Base-by-base conservation (phyloP, 129 eudicot species). In the Chrysanthemum makinoi region DNA sequence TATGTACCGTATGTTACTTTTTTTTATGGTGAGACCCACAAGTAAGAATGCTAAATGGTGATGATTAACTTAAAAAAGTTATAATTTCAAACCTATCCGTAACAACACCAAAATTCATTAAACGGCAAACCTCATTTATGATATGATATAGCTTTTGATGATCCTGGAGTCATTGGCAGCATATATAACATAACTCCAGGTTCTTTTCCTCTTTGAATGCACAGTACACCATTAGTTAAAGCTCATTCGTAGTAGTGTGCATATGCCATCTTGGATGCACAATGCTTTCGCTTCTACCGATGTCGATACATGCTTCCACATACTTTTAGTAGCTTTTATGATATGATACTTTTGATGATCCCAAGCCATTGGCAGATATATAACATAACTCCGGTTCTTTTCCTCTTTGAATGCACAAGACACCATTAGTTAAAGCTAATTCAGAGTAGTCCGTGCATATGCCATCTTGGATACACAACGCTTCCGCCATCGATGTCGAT, bases 241-340 rank as follows among this genome's bases (percentile, higher is more conserved):
- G 98, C 98, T 57, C 95, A 68, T 78, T 93, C 98, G 17, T 93
- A 93, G 66, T 93, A 93, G 72, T 93, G 91, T 63, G 92, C 98
- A 70, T 89, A 93, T 13, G 82, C 90, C 98, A 70, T 89, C 30
- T 2, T 26, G 30, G 30, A 26, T 26, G 3, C 28, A 24, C 30
- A 26, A 26, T 2, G 30, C 30, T 26, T 26, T 26, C 3, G 0
- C 4, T 3, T 26, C 30, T 26, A 26, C 30, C 2, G 30, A 26
- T 26, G 30, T 26, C 3, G 30, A 26, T 26, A 26, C 30, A 26
- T 26, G 30, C 30, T 26, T 26, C 30, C 30, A 26, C 30, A 26
- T 26, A 26, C 30, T 26, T 3, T 26, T n/a, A n/a, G n/a, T n/a
- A n/a, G 30, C 3, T 26, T 26, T 20, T 20, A 20, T 20, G 20